phyloP scores from a whole-genome alignment of 1,284 basidiomycete genomes.

The Fomes fomentarius region DNA sequence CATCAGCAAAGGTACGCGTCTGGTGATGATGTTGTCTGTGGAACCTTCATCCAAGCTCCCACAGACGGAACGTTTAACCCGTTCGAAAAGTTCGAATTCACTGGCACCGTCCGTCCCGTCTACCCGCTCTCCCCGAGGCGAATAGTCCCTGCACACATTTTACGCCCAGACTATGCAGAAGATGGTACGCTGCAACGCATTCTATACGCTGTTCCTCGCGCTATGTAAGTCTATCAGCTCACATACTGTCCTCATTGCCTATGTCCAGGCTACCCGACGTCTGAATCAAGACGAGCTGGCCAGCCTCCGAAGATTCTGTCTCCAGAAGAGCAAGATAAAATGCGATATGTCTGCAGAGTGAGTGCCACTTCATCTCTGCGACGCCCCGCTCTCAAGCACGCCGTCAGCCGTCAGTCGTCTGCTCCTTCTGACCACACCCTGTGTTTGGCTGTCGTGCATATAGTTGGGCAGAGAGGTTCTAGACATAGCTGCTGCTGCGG shows the following conservation, averaged over 20 bases:
- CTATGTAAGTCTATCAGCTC: conserved; percentile 33
- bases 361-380: conserved; percentile 33
- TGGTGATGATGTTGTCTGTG: too few species aligned
- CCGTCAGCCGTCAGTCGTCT: conserved; percentile 13
- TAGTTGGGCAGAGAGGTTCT: conserved; percentile 91
- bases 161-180: conserved; percentile 79
- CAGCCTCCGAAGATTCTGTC: conserved; percentile 68
- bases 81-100: conserved; percentile 67
- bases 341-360: conserved; percentile 78
- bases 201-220: conserved; percentile 26
- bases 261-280: conserved; percentile 65
- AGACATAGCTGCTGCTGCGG: conserved; percentile 84
- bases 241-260: conserved; percentile 21
- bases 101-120: conserved; percentile 72
- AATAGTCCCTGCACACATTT: conserved; percentile 73
- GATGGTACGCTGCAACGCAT: too few species aligned
- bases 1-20: conserved; percentile 35
- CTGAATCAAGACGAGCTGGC: conserved; percentile 61
- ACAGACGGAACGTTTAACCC: conserved; percentile 77
- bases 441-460: conserved; percentile 13
- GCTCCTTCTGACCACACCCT: conserved; percentile 22
- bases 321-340: conserved; percentile 74
- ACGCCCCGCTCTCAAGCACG: conserved; percentile 26
- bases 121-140: conserved; percentile 79
- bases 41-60: too few species aligned